Evolutionary conservation across 176 grass and related monocot genomes (phyloP), one percentile per base, ranked within the genome.

Genomic region (Microstegium vimineum): DNA sequence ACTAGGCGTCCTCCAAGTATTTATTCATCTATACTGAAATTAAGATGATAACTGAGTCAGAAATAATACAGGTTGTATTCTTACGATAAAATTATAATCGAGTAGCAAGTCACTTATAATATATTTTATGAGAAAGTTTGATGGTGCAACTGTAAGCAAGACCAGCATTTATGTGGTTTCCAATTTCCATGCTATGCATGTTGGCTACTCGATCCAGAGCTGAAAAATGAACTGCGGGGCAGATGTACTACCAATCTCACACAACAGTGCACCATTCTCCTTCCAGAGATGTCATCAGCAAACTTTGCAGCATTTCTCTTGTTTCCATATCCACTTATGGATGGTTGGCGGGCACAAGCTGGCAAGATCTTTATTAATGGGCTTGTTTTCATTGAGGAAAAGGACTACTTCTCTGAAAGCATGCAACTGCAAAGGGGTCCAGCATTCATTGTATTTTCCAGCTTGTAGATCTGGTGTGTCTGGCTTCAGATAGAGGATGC

Each of bases 381-480:
- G 18, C 10, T 38, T 75, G 62, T 73, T 79, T 67, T 59, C 46
- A 56, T 65, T 16, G 57, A 49, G 26, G 43, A 66, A 66, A 77
- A 37, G 65, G 40, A 85, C 65, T 71, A 15, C 60, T 15, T 25
- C 8, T 37, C 73, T 74, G 65, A 11, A 33, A 26, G 9, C 54
- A 6, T 73, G 73, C 73, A 65, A 36, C 62, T 69, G 42, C 77
- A 65, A 63, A 54, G 45, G 1, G 22, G n/a, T 11, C 36, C 36
- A 32, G 82, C 82, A 85, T 89, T 89, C 2, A 85, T 62, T 25
- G 60, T n/a, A 25, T 37, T 49, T n/a, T 26, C 37, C 54, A 83
- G 14, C 71, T 69, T 81, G 10, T 37, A 30, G 66, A 75, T 75
- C 76, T 20, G 57, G 23, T 37, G 30, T 15, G 52, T 23, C 52